These are phyloP conservation scores for Pistacia atlantica DNA, from an alignment of 345 rosid genomes.

Conservation along the genomic window DNA sequence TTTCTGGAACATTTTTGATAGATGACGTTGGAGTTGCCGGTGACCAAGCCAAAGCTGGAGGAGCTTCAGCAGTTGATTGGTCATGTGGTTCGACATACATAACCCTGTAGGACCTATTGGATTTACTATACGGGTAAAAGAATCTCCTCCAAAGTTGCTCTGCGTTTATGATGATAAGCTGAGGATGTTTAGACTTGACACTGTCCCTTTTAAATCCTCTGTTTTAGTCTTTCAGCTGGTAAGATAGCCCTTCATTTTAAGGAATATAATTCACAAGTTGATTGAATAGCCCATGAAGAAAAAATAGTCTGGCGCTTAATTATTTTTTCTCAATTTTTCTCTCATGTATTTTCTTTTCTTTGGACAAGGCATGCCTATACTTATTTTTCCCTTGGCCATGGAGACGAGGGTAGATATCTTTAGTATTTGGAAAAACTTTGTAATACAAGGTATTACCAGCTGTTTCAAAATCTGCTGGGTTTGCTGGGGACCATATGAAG, in stretches of 20 bases:
- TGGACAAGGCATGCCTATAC: background rate
- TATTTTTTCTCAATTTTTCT: background rate
- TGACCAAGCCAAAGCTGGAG: slow-evolving; percentile 45
- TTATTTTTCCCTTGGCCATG: background rate
- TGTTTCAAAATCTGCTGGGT: background rate
- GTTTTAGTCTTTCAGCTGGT: background rate
- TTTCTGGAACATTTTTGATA: slow-evolving; percentile 23
- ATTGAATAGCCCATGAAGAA: background rate
- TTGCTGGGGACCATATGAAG: background rate
- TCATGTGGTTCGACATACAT: slow-evolving; percentile 36
- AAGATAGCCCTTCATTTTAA: background rate
- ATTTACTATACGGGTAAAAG: slow-evolving; percentile 6
- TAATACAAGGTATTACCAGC: background rate
- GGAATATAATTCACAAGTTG: background rate
- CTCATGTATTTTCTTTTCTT: background rate
- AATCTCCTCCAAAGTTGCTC: slow-evolving; percentile 18
- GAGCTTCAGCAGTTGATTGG: slow-evolving; percentile 50
- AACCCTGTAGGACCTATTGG: slow-evolving; percentile 13
- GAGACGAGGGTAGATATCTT: background rate
- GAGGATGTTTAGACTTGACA: background rate
- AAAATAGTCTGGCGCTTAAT: background rate
- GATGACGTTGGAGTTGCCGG: slow-evolving; percentile 71
- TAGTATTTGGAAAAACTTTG: background rate
- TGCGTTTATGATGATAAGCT: slow-evolving; percentile 2
- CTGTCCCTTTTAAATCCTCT: background rate